Percentiles rank a stretch among this genome's conserved stretches.
These are phyloP conservation scores for Trichosporon inkin DNA, from an alignment of 1,284 basidiomycete genomes.

Conservation along the genomic window DNA sequence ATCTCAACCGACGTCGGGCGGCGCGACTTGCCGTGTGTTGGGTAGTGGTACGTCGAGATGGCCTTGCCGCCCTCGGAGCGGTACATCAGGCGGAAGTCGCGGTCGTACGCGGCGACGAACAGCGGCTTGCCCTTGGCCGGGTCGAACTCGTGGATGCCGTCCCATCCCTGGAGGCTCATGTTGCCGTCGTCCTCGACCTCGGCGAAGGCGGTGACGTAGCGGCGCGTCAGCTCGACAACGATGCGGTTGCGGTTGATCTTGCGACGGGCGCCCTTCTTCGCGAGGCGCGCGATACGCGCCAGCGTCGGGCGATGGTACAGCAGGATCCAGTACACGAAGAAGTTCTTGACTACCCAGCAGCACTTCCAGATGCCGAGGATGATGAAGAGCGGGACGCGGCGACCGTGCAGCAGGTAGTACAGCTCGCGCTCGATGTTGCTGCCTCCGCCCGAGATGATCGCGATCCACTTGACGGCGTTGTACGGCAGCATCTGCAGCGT, in stretches of 20 bases:
- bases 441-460: slow-evolving; percentile 12
- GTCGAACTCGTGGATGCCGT: background rate
- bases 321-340: slow-evolving; percentile 14
- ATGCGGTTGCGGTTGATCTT: slow-evolving; percentile 11
- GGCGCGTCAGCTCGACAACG: slow-evolving; percentile 13
- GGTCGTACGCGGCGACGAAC: slow-evolving; percentile 11
- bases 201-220: slow-evolving; percentile 11
- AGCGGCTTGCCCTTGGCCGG: slow-evolving; percentile 4
- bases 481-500: background rate
- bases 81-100: slow-evolving; percentile 1
- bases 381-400: background rate
- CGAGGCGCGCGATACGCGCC: slow-evolving; percentile 4
- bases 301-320: slow-evolving; percentile 14
- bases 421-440: slow-evolving; percentile 16
- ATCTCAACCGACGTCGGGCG: slow-evolving; percentile 4
- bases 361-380: slow-evolving; percentile 10
- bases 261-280: slow-evolving; percentile 12
- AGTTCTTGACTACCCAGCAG: slow-evolving; percentile 9
- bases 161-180: background rate
- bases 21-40: background rate
- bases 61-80: background rate
- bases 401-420: slow-evolving; percentile 9
- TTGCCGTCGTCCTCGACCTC: background rate
- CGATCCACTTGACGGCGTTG: slow-evolving; percentile 16
- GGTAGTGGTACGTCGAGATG: slow-evolving; percentile 11